A percentile compares a stretch with the other conserved stretches of the same genome.
Conservation (phyloP, 208 protist genomes). For the Eutreptiella sp. region DNA sequence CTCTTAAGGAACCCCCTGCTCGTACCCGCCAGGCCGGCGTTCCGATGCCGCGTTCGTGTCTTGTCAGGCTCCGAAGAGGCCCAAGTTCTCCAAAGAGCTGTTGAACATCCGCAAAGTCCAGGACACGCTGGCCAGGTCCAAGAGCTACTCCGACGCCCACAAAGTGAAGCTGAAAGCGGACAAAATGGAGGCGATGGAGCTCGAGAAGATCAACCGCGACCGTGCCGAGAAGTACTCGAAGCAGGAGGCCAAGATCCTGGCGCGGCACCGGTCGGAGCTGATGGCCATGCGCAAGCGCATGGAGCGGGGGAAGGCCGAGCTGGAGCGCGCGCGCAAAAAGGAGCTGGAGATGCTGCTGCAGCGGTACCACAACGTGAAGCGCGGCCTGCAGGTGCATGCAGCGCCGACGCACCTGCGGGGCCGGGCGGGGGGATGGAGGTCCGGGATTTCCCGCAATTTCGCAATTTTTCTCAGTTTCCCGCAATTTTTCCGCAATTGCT, state of each 20-base stretch:
- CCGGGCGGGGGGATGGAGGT: too few relatives aligned
- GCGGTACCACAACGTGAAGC: constrained; percentile 71
- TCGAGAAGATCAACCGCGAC: constrained; percentile 57
- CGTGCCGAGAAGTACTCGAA: constrained; percentile 50
- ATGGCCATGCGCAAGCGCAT: constrained; percentile 59
- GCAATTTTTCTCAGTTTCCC: too few relatives aligned
- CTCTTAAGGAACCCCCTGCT: background rate
- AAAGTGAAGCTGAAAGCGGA: constrained; percentile 67
- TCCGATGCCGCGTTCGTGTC: too few relatives aligned
- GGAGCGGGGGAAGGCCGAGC: constrained; percentile 55
- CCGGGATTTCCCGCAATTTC: too few relatives aligned
- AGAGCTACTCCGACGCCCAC: constrained; percentile 67
- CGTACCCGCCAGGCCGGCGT: background rate
- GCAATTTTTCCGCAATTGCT: too few relatives aligned
- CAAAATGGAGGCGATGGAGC: constrained; percentile 54
- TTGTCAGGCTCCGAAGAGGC: constrained; percentile 40
- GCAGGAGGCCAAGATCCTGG: constrained; percentile 52
- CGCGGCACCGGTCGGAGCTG: constrained; percentile 71
- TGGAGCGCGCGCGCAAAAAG: constrained; percentile 65
- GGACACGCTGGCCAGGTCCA: constrained; percentile 71
- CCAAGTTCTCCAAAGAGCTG: constrained; percentile 62
- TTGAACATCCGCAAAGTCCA: constrained; percentile 67
- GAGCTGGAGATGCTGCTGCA: constrained; percentile 75
- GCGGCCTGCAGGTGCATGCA: constrained; percentile 70
- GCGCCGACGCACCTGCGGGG: too few relatives aligned